These are phyloP conservation scores for Claviceps sp. DNA, from an alignment of 2,329 filamentous ascomycete genomes.

Conservation along the genomic window DNA sequence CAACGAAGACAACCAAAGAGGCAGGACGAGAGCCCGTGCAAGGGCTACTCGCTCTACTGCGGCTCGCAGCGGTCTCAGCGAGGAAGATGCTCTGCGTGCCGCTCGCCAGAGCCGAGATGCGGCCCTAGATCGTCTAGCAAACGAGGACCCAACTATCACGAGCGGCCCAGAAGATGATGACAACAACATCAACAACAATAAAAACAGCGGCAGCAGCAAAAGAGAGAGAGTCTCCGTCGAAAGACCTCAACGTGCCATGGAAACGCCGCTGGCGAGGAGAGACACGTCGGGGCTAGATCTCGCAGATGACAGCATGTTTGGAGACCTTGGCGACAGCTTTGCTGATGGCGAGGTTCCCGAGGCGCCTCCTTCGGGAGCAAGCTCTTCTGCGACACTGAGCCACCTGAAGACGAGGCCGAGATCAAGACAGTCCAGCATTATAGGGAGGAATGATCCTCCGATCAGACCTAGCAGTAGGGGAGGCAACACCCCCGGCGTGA, in stretches of 20 bases:
- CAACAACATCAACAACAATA: no score
- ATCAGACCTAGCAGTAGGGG: slow-evolving; percentile 40
- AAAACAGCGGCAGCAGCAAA: slow-evolving; percentile 10
- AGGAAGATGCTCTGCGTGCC: slow-evolving; percentile 14
- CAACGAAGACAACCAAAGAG: slow-evolving; percentile 14
- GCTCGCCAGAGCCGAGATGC: slow-evolving; percentile 21
- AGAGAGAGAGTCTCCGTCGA: slow-evolving; percentile 18
- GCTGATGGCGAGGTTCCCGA: slow-evolving; percentile 23
- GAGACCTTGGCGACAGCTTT: slow-evolving; percentile 29
- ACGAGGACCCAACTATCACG: slow-evolving; percentile 19
- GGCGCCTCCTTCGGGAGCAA: slow-evolving; percentile 26
- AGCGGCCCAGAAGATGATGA: slow-evolving; percentile 12
- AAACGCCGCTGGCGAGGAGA: slow-evolving; percentile 21
- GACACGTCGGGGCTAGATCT: slow-evolving; percentile 36
- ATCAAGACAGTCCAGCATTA: slow-evolving; percentile 36
- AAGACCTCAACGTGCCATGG: slow-evolving; percentile 22
- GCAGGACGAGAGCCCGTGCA: slow-evolving; percentile 11
- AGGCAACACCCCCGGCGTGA: slow-evolving; percentile 32
- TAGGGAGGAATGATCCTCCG: slow-evolving; percentile 35
- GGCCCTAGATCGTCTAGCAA: slow-evolving; percentile 22
- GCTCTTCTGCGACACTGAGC: slow-evolving; percentile 32
- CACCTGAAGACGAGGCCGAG: slow-evolving; percentile 27
- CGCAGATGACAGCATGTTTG: slow-evolving; percentile 34
- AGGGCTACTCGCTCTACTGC: slow-evolving; percentile 7
- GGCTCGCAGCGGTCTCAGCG: slow-evolving; percentile 9